phyloP scores from a whole-genome alignment of 2,329 filamentous ascomycete species.

The Cladosporium phlei region DNA sequence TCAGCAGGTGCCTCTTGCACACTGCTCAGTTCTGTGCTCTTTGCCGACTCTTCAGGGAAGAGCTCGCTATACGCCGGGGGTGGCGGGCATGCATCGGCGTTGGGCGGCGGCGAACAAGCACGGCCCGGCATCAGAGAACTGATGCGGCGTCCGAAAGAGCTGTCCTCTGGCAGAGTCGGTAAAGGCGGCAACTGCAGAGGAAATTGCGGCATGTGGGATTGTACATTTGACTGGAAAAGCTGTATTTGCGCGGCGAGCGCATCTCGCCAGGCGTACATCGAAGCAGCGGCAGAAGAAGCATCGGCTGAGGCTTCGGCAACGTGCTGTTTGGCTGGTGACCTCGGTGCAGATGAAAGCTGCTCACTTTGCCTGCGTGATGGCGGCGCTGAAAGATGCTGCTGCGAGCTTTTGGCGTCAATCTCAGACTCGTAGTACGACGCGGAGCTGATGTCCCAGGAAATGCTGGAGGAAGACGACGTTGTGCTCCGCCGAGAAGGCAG shows the following conservation, averaged over 20 bases:
- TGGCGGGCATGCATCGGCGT: background rate
- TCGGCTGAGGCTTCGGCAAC: background rate
- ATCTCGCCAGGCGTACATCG: conserved; percentile 67
- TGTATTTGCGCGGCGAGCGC: conserved; percentile 70
- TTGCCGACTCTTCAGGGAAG: background rate
- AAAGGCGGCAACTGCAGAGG: conserved; percentile 42
- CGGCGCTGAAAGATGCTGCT: background rate
- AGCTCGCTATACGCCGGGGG: conserved; percentile 11
- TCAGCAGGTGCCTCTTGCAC: background rate
- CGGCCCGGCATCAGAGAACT: conserved; percentile 7
- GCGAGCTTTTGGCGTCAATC: conserved; percentile 10
- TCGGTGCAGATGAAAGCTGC: background rate
- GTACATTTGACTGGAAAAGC: conserved; percentile 68
- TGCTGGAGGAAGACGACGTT: conserved; percentile 7
- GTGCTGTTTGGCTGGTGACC: background rate
- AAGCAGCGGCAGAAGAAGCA: conserved; percentile 48
- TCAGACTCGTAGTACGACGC: conserved; percentile 18
- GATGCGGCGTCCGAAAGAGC: background rate
- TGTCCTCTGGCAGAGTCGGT: conserved; percentile 30
- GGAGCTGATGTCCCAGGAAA: conserved; percentile 18
- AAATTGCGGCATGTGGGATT: conserved; percentile 56
- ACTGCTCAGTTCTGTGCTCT: background rate
- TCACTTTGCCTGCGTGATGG: background rate
- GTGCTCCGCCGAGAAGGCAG: conserved; percentile 5
- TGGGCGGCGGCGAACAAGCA: background rate